Base-by-base conservation (phyloP, 257 asterid genomes). In the Echites panduratus region DNA sequence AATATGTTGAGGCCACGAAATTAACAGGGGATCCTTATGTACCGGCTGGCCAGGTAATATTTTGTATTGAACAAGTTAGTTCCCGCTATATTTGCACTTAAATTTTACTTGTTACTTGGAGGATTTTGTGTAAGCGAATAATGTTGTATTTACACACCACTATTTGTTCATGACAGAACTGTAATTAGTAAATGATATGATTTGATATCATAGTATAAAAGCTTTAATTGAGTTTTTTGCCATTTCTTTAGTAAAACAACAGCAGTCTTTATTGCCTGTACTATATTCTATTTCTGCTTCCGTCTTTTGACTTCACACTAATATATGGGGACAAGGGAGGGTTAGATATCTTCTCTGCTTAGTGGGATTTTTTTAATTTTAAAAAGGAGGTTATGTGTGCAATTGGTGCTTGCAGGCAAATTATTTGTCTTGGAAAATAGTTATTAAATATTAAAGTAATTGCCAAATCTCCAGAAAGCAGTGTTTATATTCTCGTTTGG, bases 1-100 rank as follows among this genome's bases (percentile, higher is more conserved):
- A 95, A 80, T 95, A 90, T 71, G 98, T 95, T 68, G 99, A 95
- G 84, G 99, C 98, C 78, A 93, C 87, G 49, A 95, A 95, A 81
- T 74, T 95, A 73, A 88, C 97, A 13, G 99, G 99, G 76, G 98
- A 92, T 79, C 91, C 92, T 79, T 83, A 85, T 81, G 93, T 95
- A 75, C 99, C 99, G 70, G 99, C 98, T 76, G 99, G 99, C 81
- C 92, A 92, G 97, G 99, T 95, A 75, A 73, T 65, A 67, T 64
- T 50, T 53, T 73, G n/a, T 54, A 45, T 57, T 22, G 40, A 27
- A 65, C 44, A 40, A 71, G 63, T 27, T 53, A 69, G 45, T 44
- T 69, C 10, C 53, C 24, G 64, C 24, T 72, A 14, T 19, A 52
- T 44, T 57, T 66, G 24, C 22, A 38, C 26, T 53, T 38, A 29